These are phyloP conservation scores for Chalciporus pseudorubinellus DNA, from an alignment of 768 basidiomycete species.

Conservation along the genomic window DNA sequence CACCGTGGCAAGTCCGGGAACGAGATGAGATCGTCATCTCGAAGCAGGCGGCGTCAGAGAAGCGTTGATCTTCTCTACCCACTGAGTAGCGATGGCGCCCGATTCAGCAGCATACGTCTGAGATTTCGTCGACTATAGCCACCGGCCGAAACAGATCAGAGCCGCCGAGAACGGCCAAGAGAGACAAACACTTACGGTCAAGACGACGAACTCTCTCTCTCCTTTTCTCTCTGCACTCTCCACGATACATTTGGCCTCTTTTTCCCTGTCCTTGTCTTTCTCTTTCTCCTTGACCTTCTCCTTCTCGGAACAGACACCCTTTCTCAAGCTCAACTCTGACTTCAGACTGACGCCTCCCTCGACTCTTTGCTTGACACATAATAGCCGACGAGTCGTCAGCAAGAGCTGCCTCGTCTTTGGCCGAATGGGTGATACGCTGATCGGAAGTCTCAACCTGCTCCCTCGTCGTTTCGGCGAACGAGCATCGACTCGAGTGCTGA, in stretches of 20 bases:
- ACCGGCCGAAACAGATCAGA: not conserved
- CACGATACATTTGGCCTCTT: conserved; percentile 45
- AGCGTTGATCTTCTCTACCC: conserved; percentile 41
- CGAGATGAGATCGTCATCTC: not conserved
- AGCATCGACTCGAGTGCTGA: conserved; percentile 52
- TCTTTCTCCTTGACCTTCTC: conserved; percentile 19
- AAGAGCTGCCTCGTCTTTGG: conserved; percentile 54
- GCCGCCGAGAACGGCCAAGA: not conserved
- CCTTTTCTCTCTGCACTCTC: conserved; percentile 50
- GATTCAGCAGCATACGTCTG: conserved; percentile 43
- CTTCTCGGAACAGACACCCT: conserved; percentile 10
- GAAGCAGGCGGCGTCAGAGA: conserved; percentile 22
- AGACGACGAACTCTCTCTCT: conserved; percentile 57
- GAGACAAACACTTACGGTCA: conserved; percentile 47
- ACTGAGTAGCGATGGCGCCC: conserved; percentile 31
- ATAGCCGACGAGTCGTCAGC: conserved; percentile 52
- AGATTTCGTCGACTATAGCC: conserved; percentile 46
- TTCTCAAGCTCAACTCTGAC: conserved; percentile 46
- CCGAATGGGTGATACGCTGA: conserved; percentile 47
- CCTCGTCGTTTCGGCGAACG: conserved; percentile 54
- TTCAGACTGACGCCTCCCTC: conserved; percentile 43
- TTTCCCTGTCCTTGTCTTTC: conserved; percentile 44
- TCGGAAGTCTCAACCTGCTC: conserved; percentile 50
- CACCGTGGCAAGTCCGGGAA: not conserved
- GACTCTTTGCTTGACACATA: conserved; percentile 54